Evolutionary conservation across 768 basidiomycete species (phyloP).

Genomic region (Clitopilus hobsonii): DNA sequence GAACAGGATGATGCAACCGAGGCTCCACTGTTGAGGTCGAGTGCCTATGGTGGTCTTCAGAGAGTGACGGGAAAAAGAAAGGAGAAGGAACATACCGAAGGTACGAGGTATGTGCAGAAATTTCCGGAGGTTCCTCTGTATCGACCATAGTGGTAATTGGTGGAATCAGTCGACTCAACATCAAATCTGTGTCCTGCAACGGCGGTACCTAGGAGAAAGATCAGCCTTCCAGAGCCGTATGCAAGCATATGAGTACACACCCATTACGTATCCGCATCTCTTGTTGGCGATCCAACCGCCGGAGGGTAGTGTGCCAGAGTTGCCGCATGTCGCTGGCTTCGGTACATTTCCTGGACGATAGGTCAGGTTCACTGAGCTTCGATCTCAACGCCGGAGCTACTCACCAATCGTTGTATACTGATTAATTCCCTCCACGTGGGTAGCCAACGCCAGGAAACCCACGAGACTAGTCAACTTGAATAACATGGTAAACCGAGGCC

Average conservation of each 20-base stretch:
- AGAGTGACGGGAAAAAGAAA: not conserved
- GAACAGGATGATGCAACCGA: conserved; percentile 15
- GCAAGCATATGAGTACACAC: conserved; percentile 1
- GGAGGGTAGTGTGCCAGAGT: conserved; percentile 15
- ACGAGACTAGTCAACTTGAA: not conserved
- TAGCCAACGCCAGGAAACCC: conserved; percentile 2
- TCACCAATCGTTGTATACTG: conserved; percentile 8
- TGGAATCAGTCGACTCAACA: conserved; percentile 14
- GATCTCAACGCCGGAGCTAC: not conserved
- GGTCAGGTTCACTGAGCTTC: not conserved
- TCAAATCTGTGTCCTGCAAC: conserved; percentile 20
- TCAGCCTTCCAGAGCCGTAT: not conserved
- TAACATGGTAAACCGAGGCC: not conserved
- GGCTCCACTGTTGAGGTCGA: conserved; percentile 7
- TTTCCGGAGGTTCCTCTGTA: conserved; percentile 20
- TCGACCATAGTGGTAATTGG: conserved; percentile 19
- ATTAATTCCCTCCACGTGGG: conserved; percentile 6
- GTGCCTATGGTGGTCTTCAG: conserved; percentile 7
- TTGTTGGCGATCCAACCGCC: conserved; percentile 24
- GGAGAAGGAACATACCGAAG: conserved; percentile 9
- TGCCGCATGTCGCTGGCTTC: conserved; percentile 19
- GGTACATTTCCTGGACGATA: conserved; percentile 14
- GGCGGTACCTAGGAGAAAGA: conserved; percentile 10
- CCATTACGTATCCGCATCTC: conserved; percentile 21
- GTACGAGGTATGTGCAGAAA: conserved; percentile 19